These are phyloP conservation scores for Taphrina flavorubra DNA, from an alignment of 1,139 yeast genomes.

Conservation along the genomic window DNA sequence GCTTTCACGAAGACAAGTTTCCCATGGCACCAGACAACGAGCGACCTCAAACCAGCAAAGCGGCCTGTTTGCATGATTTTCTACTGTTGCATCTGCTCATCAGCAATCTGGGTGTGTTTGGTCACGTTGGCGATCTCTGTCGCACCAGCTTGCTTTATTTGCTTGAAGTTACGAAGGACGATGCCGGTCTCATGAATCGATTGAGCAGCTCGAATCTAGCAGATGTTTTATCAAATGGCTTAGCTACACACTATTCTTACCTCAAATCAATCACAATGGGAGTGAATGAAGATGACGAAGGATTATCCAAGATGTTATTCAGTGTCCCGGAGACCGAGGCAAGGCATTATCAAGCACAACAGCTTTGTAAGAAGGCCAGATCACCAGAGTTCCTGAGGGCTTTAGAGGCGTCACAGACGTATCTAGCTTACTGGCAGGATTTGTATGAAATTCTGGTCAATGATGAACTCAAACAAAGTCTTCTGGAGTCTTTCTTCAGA, in stretches of 20 bases:
- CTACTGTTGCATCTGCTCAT: conserved; percentile 49
- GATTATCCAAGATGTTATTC: too few species aligned
- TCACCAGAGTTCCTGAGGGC: neutral
- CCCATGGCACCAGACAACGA: neutral
- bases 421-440: conserved; percentile 52
- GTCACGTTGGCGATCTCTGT: conserved; percentile 49
- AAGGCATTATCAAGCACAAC: neutral
- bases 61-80: conserved; percentile 42
- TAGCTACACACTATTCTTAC: conserved; percentile 41
- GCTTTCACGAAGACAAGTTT: neutral
- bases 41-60: neutral
- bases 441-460: conserved; percentile 46
- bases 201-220: conserved; percentile 44
- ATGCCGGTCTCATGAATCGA: conserved; percentile 48
- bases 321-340: neutral
- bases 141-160: conserved; percentile 50
- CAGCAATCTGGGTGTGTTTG: conserved; percentile 49
- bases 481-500: conserved; percentile 49
- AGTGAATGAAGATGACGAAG: too few species aligned
- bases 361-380: neutral
- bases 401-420: conserved; percentile 42
- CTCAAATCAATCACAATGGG: neutral
- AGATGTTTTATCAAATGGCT: conserved; percentile 3
- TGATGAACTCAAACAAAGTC: conserved; percentile 45
- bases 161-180: conserved; percentile 48